Conservation (phyloP, 2,329 filamentous ascomycete genomes). For the Aspergillus sp. region DNA sequence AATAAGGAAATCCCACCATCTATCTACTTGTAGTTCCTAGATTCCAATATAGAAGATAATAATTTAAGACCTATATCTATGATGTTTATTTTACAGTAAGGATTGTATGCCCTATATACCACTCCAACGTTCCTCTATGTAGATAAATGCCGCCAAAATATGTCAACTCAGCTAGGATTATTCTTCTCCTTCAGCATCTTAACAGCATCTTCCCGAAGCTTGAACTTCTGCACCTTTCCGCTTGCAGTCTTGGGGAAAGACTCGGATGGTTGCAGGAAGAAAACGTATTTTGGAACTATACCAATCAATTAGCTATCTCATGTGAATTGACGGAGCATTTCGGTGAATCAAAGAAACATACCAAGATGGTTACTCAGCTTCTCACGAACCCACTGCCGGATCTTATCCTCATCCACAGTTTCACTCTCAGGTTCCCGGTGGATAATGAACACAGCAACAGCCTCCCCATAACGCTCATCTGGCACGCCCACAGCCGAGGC, state of each 20-base stretch:
- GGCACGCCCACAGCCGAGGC: conserved; percentile 82
- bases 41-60: too few relatives aligned
- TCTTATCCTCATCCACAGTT: conserved; percentile 57
- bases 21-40: too few relatives aligned
- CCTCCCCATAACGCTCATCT: conserved; percentile 81
- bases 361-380: conserved; percentile 71
- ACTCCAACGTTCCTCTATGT: too few relatives aligned
- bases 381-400: conserved; percentile 71
- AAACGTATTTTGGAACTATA: conserved; percentile 80
- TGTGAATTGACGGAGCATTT: background rate
- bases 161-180: background rate
- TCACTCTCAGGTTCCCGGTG: conserved; percentile 40
- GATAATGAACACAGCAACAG: conserved; percentile 81
- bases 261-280: conserved; percentile 64
- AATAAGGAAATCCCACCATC: too few relatives aligned
- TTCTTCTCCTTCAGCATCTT: conserved; percentile 45
- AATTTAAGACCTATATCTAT: too few relatives aligned
- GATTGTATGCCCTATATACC: too few relatives aligned
- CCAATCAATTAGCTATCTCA: background rate
- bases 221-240: conserved; percentile 96
- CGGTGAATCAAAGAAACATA: conserved; percentile 34
- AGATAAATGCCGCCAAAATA: background rate
- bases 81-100: too few relatives aligned
- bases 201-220: conserved; percentile 68
- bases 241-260: conserved; percentile 94